Base-by-base conservation (phyloP, 768 basidiomycete species). In the Cubamyces lactineus region DNA sequence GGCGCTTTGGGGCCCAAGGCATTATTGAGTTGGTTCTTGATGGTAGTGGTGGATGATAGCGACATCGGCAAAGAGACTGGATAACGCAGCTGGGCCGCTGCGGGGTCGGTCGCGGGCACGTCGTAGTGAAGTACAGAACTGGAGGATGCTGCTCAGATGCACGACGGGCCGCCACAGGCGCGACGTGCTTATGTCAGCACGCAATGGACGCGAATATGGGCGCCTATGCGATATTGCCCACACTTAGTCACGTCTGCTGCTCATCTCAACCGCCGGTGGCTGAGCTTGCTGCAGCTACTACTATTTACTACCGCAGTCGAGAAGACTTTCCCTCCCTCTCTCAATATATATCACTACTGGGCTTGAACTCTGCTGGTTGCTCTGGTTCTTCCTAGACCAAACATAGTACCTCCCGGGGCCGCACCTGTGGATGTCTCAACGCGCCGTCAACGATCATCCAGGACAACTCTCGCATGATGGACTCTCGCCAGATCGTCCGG, bases 31-130 rank as follows among this genome's bases (percentile, higher is more conserved):
- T 92, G 88, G 23, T 77, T 75, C 74, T 91, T 90, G 68, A 91
- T 84, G 3, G 83, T 87, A 13, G 86, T 81, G 7, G 90, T 91
- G 13, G 89, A 89, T 34, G 87, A 85, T 57, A 92, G 77, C 24
- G 90, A 91, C 90, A 92, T 92, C 63, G 63, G 45, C 56, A 55
- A 34, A 16, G 49, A 51, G 28, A 34, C 16, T 28, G 24, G 16
- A 26, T 45, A 16, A 9, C 26, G 15, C 34, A 17, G 28, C 21
- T 15, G 23, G 43, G 19, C 52, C 34, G 13, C 40, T 24, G 21
- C 40, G 17, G 12, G 46, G 19, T 23, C 19, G 45, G 12, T 23
- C 12, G 17, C 23, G 19, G 23, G 21, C 21, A 13, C 23, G 19
- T 19, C 23, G 45, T 21, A 8, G 17, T 46, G 19, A 19, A 24